Conservation (phyloP, 1,139 yeast species). For the Hanseniaspora uvarum region DNA sequence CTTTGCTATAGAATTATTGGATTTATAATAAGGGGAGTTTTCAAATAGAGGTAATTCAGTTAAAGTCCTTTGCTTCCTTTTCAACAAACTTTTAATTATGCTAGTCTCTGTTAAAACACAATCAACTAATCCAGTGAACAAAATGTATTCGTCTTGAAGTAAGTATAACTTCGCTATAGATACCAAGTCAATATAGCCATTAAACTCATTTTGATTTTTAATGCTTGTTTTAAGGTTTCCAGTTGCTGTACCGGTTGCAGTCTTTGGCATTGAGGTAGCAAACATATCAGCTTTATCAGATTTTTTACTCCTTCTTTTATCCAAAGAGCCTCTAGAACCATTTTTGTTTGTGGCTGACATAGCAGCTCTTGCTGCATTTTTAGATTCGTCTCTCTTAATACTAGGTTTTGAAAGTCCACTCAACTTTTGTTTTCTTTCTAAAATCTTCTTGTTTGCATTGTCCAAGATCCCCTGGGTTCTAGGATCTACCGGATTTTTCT, state of each 20-base stretch:
- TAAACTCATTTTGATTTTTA: constrained; percentile 4
- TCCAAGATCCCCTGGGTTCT: constrained; percentile 29
- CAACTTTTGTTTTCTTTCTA: constrained; percentile 22
- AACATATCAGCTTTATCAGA: not conserved
- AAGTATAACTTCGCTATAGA: constrained; percentile 11
- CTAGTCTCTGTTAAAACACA: constrained; percentile 37
- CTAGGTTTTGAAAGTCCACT: constrained; percentile 12
- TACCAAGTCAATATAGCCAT: constrained; percentile 12
- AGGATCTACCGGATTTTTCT: constrained; percentile 24
- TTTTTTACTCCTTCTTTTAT: not conserved
- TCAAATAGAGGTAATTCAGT: constrained; percentile 48
- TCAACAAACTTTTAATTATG: constrained; percentile 38
- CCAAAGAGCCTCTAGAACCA: not conserved
- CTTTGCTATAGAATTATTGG: not conserved
- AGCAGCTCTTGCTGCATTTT: constrained; percentile 19
- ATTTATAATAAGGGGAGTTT: constrained; percentile 20
- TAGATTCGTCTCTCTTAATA: constrained; percentile 3
- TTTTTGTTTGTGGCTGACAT: constrained; percentile 4
- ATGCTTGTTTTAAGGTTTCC: constrained; percentile 16
- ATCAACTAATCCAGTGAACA: constrained; percentile 49
- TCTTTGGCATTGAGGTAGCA: not conserved
- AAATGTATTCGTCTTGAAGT: constrained; percentile 50
- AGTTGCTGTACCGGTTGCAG: not conserved
- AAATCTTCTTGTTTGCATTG: constrained; percentile 25
- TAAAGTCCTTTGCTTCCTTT: constrained; percentile 44